Evolutionary conservation across 208 protist species (phyloP).

Genomic region (Crithidia acanthocephali): DNA sequence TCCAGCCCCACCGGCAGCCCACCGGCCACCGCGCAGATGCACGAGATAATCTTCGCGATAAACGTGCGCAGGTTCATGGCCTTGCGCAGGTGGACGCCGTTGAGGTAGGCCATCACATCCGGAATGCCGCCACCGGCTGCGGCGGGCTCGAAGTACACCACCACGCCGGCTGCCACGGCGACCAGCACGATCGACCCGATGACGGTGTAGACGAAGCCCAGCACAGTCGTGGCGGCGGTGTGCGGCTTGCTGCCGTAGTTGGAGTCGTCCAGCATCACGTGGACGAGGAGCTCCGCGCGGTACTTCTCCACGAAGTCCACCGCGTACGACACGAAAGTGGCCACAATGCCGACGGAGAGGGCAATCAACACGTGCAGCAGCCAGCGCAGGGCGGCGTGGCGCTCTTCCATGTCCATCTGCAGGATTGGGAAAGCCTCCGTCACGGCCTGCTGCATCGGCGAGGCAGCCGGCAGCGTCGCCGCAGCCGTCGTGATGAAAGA

Average conservation of each 20-base stretch:
- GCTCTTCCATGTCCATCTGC: constrained; percentile 57
- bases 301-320: constrained; percentile 73
- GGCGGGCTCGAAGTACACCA: constrained; percentile 87
- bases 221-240: constrained; percentile 33
- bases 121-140: constrained; percentile 88
- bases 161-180: constrained; percentile 56
- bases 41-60: constrained; percentile 82
- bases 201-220: constrained; percentile 62
- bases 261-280: constrained; percentile 34
- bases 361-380: constrained; percentile 85
- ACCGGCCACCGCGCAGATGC: constrained; percentile 88
- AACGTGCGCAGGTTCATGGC: constrained; percentile 91
- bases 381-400: constrained; percentile 76
- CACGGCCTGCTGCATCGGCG: constrained; percentile 14
- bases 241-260: too few relatives aligned
- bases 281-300: constrained; percentile 43
- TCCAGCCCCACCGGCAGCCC: constrained; percentile 95
- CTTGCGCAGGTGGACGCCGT: constrained; percentile 92
- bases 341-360: constrained; percentile 76
- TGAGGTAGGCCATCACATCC: constrained; percentile 94
- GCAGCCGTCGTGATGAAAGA: not conserved
- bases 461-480: not conserved
- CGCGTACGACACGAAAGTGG: constrained; percentile 68
- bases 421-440: constrained; percentile 24
- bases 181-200: constrained; percentile 52